Evolutionary conservation across 495 filamentous ascomycete genomes (phyloP), one percentile per base, ranked within the genome.

Genomic region (Clavariopsis aquatica): DNA sequence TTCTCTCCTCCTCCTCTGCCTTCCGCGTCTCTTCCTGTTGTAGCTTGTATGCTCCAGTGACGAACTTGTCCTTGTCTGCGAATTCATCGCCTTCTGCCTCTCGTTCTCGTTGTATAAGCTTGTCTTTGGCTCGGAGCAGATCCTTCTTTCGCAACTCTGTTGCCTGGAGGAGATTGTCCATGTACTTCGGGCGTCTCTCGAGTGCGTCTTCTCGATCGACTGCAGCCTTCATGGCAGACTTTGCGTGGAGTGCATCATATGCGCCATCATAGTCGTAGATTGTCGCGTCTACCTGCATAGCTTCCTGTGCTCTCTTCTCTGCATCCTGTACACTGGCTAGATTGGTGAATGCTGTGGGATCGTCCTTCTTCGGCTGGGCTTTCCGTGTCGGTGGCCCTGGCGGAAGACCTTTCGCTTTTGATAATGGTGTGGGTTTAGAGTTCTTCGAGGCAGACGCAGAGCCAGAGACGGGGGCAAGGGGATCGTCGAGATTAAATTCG

Each of bases 81-180:
- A 91, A 97, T 75, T 93, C 91, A 15, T 96, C 95, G 10, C 94
- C 94, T 76, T 98, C 94, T 0, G 87, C 89, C 67, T 93, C 95
- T 36, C 94, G 85, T 74, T 98, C 95, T 49, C 87, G 86, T 68
- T 90, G 87, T 28, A 98, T 78, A 74, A 91, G 80, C 72, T 91
- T 90, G 74, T 98, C 94, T 66, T 91, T 87, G 15, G 94, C 94
- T 9, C 95, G 86, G 34, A 90, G 78, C 52, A 90, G 85, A 76
- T 97, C 94, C 26, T 92, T 89, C 76, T 97, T 96, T 29, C 95
- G 87, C 29, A 91, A 75, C 61, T 92, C 90, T 1, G 94, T 92
- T 0, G 91, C 90, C 13, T 86, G 84, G 22, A 96, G 77, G 24
- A 98, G 76, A 49, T 84, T 84, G 46, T 79, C 80, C 87, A 98